phyloP scores from a whole-genome alignment of 2,329 filamentous ascomycete species.

The Microcyclosporella mali region DNA sequence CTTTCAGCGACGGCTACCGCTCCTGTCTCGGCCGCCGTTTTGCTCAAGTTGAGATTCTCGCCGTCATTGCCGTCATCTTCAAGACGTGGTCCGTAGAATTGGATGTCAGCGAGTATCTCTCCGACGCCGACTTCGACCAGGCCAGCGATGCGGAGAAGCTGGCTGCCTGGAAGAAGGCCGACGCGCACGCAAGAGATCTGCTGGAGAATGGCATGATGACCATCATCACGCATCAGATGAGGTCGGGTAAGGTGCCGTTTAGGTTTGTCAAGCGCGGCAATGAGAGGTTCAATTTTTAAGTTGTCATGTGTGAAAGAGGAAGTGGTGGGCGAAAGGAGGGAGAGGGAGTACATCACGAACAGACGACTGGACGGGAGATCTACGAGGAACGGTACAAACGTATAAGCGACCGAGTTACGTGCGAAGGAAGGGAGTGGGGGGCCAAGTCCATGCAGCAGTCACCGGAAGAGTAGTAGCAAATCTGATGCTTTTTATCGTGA shows the following conservation, averaged over 20 bases:
- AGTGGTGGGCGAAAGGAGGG: too few species aligned
- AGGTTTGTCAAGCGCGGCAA: slow-evolving; percentile 62
- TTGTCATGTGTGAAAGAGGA: background rate
- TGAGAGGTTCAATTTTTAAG: slow-evolving; percentile 54
- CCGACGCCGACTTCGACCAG: slow-evolving; percentile 37
- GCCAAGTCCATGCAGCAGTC: too few species aligned
- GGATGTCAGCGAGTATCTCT: slow-evolving; percentile 49
- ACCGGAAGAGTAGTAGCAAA: too few species aligned
- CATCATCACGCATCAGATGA: slow-evolving; percentile 68
- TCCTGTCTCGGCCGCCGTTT: slow-evolving; percentile 52
- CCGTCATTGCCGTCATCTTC: slow-evolving; percentile 48
- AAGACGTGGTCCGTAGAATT: slow-evolving; percentile 61
- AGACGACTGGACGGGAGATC: too few species aligned
- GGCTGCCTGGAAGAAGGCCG: slow-evolving; percentile 56
- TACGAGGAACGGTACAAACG: too few species aligned
- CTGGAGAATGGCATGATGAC: slow-evolving; percentile 51
- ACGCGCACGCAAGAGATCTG: slow-evolving; percentile 47
- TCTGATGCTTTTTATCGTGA: too few species aligned
- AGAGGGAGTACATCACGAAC: too few species aligned
- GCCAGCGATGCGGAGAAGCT: slow-evolving; percentile 45
- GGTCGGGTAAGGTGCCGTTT: slow-evolving; percentile 57
- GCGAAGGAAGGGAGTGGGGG: too few species aligned
- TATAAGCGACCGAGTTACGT: too few species aligned
- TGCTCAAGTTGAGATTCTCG: slow-evolving; percentile 52
- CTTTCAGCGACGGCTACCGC: slow-evolving; percentile 51